These are phyloP conservation scores for Neoconidiobolus thromboides DNA, from an alignment of 371 early-diverging fungal genomes.

Conservation along the genomic window DNA sequence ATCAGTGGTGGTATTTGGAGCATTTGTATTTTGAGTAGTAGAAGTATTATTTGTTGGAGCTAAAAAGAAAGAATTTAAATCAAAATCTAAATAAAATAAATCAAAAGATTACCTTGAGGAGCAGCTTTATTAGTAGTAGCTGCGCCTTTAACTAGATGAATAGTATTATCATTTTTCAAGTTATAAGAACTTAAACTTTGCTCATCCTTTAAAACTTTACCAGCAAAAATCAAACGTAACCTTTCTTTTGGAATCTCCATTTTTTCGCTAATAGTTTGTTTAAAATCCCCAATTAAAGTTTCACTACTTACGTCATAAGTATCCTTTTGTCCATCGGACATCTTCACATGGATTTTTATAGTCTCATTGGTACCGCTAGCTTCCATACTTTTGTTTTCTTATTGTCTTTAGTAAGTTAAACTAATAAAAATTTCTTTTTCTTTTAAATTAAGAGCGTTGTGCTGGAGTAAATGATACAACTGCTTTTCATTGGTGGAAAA, in stretches of 20 bases:
- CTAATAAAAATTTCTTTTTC: too few relatives aligned
- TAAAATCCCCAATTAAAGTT: constrained; percentile 53
- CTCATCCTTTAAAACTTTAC: constrained; percentile 82
- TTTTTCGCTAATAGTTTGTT: constrained; percentile 46
- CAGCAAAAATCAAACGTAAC: constrained; percentile 84
- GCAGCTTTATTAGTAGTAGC: too few relatives aligned
- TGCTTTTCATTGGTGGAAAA: too few relatives aligned
- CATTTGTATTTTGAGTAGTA: constrained; percentile 10
- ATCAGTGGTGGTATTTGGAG: constrained; percentile 9
- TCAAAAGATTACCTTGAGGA: constrained; percentile 14
- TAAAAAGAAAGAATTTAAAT: neutral
- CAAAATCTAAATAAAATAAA: neutral
- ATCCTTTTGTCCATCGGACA: constrained; percentile 60
- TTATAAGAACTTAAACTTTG: constrained; percentile 62
- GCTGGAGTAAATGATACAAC: too few relatives aligned
- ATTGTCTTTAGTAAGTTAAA: too few relatives aligned
- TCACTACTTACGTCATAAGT: constrained; percentile 37
- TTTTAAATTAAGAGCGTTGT: too few relatives aligned
- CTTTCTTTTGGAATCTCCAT: constrained; percentile 55
- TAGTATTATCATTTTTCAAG: constrained; percentile 52
- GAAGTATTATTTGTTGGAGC: constrained; percentile 9
- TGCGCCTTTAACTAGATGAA: constrained; percentile 51
- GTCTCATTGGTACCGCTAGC: too few relatives aligned
- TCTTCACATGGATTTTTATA: too few relatives aligned
- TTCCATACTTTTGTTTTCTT: too few relatives aligned